Conservation (phyloP, 225 moss, liverwort and hornwort genomes). For the Bryoerythrophyllum caledonicum region DNA sequence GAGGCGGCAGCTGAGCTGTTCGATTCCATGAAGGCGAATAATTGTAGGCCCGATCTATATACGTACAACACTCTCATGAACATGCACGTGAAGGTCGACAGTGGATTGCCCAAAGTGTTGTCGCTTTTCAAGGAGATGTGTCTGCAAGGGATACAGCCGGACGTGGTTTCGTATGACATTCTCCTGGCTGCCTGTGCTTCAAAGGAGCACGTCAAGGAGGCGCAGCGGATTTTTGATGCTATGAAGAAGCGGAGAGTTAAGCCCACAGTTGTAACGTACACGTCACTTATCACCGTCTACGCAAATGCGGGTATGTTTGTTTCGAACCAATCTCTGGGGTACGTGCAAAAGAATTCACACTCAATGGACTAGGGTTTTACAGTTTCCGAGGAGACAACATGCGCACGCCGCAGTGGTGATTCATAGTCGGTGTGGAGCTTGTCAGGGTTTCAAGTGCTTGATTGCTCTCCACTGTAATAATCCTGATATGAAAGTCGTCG, state of each 20-base stretch:
- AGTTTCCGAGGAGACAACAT: neutral
- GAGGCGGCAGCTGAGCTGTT: constrained; percentile 69
- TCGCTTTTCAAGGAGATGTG: constrained; percentile 88
- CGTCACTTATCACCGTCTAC: constrained; percentile 75
- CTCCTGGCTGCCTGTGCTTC: constrained; percentile 86
- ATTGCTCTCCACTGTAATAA: neutral
- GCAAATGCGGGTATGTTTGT: constrained; percentile 60
- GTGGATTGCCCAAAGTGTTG: constrained; percentile 78
- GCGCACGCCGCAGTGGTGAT: neutral
- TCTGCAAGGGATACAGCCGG: constrained; percentile 71
- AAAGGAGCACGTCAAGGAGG: constrained; percentile 76
- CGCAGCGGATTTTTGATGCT: constrained; percentile 73
- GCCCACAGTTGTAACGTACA: constrained; percentile 84
- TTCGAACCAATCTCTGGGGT: constrained; percentile 3
- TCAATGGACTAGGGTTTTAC: constrained; percentile 14
- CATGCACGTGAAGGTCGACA: constrained; percentile 72
- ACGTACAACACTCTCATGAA: constrained; percentile 93
- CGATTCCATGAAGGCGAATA: constrained; percentile 67
- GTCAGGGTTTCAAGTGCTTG: neutral
- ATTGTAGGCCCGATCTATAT: constrained; percentile 68
- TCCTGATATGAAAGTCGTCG: neutral
- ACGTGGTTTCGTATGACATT: constrained; percentile 84
- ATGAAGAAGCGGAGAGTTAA: constrained; percentile 83
- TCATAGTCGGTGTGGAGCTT: neutral
- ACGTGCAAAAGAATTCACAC: neutral